These are phyloP conservation scores for Nannizziopsis barbatae DNA, from an alignment of 2,329 filamentous ascomycete species.

Conservation along the genomic window DNA sequence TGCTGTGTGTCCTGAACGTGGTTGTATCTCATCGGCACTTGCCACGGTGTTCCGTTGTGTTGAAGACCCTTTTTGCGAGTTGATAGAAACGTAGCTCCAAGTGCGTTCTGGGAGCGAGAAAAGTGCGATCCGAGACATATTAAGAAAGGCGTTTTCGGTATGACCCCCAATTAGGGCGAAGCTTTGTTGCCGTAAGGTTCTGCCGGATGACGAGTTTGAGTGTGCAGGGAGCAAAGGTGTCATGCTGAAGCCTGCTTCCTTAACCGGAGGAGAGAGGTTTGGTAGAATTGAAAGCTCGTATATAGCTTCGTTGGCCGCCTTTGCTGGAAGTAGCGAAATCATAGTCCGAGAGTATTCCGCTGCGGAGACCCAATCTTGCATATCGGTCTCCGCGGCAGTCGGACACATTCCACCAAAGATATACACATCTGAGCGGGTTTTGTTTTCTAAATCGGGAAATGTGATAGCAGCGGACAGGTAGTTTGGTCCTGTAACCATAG, in stretches of 20 bases:
- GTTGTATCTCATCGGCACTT: conserved; percentile 48
- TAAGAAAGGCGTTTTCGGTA: conserved; percentile 72
- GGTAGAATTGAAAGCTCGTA: conserved; percentile 41
- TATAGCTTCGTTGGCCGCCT: conserved; percentile 13
- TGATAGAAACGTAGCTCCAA: conserved; percentile 71
- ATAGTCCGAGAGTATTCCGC: conserved; percentile 74
- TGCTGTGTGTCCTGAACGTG: conserved; percentile 79
- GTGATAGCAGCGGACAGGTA: conserved; percentile 51
- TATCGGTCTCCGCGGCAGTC: conserved; percentile 27
- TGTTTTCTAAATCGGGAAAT: conserved; percentile 50
- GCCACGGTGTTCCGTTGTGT: conserved; percentile 15
- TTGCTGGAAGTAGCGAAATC: conserved; percentile 44
- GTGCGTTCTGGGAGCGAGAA: conserved; percentile 77
- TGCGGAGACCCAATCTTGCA: conserved; percentile 51
- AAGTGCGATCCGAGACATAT: conserved; percentile 82
- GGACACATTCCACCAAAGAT: conserved; percentile 89
- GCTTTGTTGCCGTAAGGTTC: conserved; percentile 59
- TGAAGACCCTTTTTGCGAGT: conserved; percentile 16
- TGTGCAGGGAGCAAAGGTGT: conserved; percentile 61
- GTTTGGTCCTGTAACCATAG: conserved; percentile 39
- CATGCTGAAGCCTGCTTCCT: conserved; percentile 78
- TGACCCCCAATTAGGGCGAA: conserved; percentile 80
- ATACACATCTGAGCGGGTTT: conserved; percentile 46
- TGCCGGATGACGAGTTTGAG: conserved; percentile 52
- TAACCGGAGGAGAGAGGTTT: conserved; percentile 54